A percentile compares a stretch with the other conserved stretches of the same genome.
phyloP scores from a whole-genome alignment of 2,329 filamentous ascomycete genomes.

The Fusarium circinatum region DNA sequence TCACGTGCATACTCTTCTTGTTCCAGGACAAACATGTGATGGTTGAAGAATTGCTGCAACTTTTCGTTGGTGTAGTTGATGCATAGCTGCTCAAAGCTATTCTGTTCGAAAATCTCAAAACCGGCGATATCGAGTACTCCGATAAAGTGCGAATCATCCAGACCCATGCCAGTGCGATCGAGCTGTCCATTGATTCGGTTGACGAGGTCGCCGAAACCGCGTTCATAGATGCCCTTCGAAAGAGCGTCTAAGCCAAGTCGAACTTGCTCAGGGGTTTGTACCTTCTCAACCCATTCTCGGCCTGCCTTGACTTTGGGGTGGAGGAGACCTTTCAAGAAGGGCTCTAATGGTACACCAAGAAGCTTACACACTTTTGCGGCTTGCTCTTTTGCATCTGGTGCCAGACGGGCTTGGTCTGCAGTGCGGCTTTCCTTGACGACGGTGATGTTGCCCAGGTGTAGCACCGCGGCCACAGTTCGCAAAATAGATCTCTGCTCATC shows the following conservation, averaged over 20 bases:
- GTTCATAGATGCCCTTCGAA: slow-evolving; percentile 97
- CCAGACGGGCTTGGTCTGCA: slow-evolving; percentile 88
- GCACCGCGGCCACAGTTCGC: slow-evolving; percentile 86
- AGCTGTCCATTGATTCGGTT: slow-evolving; percentile 91
- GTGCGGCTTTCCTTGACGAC: slow-evolving; percentile 91
- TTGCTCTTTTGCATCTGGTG: slow-evolving; percentile 77
- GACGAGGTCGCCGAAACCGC: slow-evolving; percentile 93
- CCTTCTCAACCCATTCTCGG: slow-evolving; percentile 98
- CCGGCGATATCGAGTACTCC: slow-evolving; percentile 98
- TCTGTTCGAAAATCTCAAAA: slow-evolving; percentile 98
- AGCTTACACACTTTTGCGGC: slow-evolving; percentile 84
- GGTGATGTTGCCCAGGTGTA: slow-evolving; percentile 92
- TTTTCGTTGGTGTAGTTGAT: slow-evolving; percentile 99
- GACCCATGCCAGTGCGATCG: slow-evolving; percentile 82
- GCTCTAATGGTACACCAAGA: slow-evolving; percentile 83
- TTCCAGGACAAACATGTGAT: slow-evolving; percentile 99
- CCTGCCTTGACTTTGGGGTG: slow-evolving; percentile 96
- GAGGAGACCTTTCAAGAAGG: slow-evolving; percentile 87
- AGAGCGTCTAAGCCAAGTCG: slow-evolving; percentile 89
- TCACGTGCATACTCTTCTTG: slow-evolving; percentile 98
- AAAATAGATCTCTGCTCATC: slow-evolving; percentile 86
- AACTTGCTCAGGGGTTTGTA: slow-evolving; percentile 96
- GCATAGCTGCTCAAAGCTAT: slow-evolving; percentile 98
- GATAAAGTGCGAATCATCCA: slow-evolving; percentile 94
- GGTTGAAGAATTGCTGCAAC: slow-evolving; percentile 99